These are phyloP conservation scores for Linnemannia exigua DNA, from an alignment of 192 early-diverging fungal species.

Conservation along the genomic window DNA sequence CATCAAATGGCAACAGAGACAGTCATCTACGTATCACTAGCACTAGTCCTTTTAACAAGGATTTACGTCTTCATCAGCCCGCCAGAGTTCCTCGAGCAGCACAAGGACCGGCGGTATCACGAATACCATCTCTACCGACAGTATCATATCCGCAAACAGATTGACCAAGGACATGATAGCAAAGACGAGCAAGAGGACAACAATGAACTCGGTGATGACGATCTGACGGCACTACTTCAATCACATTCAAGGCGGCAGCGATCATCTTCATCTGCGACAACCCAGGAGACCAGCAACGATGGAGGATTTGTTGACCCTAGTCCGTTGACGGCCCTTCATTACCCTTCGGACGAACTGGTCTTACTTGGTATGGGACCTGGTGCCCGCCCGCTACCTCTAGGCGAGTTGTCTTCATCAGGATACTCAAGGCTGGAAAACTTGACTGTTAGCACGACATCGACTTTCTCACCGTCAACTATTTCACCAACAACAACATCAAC, in stretches of 20 bases:
- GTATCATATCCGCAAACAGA: conserved; percentile 51
- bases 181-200: neutral
- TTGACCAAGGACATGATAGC: conserved; percentile 5
- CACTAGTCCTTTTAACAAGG: conserved; percentile 49
- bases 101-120: conserved; percentile 49
- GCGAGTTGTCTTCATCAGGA: neutral
- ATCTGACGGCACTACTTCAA: neutral
- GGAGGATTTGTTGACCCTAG: neutral
- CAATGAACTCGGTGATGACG: neutral
- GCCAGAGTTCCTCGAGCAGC: conserved; percentile 54
- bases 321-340: conserved; percentile 16
- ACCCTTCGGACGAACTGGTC: conserved; percentile 42
- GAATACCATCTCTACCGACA: conserved; percentile 54
- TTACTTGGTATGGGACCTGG: conserved; percentile 35
- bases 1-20: conserved; percentile 50
- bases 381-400: conserved; percentile 19
- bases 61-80: conserved; percentile 56
- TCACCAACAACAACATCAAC: conserved; percentile 18
- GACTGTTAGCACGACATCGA: neutral
- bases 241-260: conserved; percentile 1
- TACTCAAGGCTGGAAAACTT: conserved; percentile 18
- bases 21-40: conserved; percentile 51
- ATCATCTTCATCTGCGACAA: neutral
- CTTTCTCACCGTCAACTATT: neutral
- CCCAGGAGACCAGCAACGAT: neutral